A percentile compares a stretch with the other conserved stretches of the same genome.
phyloP scores from a whole-genome alignment of 192 early-diverging fungal species.

The Coemansia sp. region DNA sequence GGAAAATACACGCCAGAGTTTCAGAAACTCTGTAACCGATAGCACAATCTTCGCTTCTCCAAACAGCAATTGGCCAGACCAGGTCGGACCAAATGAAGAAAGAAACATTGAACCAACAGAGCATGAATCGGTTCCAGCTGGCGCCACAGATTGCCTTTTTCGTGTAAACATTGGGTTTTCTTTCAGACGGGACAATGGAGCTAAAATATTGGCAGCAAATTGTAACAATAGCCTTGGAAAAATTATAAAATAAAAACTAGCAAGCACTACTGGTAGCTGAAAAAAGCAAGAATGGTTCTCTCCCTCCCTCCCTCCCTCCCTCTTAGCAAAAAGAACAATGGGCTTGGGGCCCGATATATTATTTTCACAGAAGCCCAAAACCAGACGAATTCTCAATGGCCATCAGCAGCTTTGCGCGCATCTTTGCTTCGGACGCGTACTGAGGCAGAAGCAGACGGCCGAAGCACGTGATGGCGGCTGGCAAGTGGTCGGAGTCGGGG shows the following conservation, averaged over 20 bases:
- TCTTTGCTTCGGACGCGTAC: slow-evolving; percentile 70
- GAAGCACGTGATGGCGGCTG: slow-evolving; percentile 92
- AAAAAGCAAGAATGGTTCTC: not conserved
- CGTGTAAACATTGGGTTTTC: no score
- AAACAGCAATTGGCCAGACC: no score
- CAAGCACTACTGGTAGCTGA: no score
- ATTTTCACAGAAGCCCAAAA: slow-evolving; percentile 83
- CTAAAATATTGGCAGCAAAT: no score
- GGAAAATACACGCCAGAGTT: no score
- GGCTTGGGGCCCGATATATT: not conserved
- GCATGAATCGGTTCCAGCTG: no score
- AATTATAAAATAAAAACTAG: not conserved
- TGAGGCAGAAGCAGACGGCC: slow-evolving; percentile 85
- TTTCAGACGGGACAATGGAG: no score
- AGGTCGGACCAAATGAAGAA: no score
- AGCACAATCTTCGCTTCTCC: no score
- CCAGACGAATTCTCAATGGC: slow-evolving; percentile 93
- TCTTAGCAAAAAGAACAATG: not conserved
- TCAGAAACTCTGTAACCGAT: not conserved
- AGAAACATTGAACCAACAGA: no score
- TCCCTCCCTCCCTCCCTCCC: not conserved
- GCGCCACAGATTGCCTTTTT: no score
- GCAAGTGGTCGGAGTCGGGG: slow-evolving; percentile 82
- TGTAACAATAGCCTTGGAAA: no score
- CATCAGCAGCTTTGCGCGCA: slow-evolving; percentile 74